Conservation (phyloP, 768 basidiomycete genomes). For the Boletus subcaerulescens region DNA sequence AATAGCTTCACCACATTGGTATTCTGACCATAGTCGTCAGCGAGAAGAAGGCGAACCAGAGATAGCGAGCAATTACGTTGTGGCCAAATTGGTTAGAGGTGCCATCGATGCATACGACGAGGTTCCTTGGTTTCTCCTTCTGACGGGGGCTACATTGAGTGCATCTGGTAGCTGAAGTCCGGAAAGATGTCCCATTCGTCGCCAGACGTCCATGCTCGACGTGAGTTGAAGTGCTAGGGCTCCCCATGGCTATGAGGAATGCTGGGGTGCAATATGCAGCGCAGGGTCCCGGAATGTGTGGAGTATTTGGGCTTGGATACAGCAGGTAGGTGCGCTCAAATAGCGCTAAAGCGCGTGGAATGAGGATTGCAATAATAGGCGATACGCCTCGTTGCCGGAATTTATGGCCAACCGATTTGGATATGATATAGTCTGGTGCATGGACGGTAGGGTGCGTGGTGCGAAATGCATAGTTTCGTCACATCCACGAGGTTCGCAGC, state of each 20-base stretch:
- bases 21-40: slow-evolving; percentile 27
- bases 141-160: slow-evolving; percentile 10
- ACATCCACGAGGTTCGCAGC: slow-evolving; percentile 5
- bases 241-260: not conserved
- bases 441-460: slow-evolving; percentile 1
- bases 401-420: not conserved
- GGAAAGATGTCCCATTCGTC: not conserved
- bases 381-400: not conserved
- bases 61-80: slow-evolving; percentile 6
- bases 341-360: not conserved
- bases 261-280: not conserved
- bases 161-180: slow-evolving; percentile 2
- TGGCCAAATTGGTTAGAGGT: slow-evolving; percentile 24
- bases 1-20: slow-evolving; percentile 40
- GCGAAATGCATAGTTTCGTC: slow-evolving; percentile 1
- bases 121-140: slow-evolving; percentile 16
- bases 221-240: not conserved
- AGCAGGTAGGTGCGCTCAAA: slow-evolving; percentile 1
- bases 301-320: not conserved
- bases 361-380: not conserved
- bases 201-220: not conserved
- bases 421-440: not conserved
- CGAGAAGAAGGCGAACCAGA: not conserved
- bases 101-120: slow-evolving; percentile 25
- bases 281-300: not conserved